Evolutionary conservation across 2,329 filamentous ascomycete species (phyloP), one percentile per base, ranked within the genome.

Genomic region (Ampelomyces quisqualis): DNA sequence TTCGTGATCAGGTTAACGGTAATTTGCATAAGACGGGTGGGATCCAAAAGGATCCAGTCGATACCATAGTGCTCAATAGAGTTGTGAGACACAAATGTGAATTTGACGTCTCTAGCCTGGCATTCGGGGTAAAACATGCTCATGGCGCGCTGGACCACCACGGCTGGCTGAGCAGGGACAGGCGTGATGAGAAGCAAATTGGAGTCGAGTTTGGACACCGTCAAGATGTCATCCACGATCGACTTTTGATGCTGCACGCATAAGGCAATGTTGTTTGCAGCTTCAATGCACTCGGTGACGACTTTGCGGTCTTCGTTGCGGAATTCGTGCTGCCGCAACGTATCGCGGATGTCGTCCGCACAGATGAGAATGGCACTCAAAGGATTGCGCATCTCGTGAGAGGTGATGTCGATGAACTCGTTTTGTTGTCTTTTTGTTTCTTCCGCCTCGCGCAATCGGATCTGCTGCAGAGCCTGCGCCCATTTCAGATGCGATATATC

Each of bases 1-100:
- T 74, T 74, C 7, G 71, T 73, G n/a, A 74, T 61, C 2, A 74
- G 57, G 20, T 69, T 69, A 19, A 68, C 56, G 0, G 70, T 59
- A 3, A 75, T 69, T 30, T 75, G 72, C 2, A 73, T 55, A 3
- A 74, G 41, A 21, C 72, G 60, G 34, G 58, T 66, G 0, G 70
- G 68, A 45, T 75, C 72, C 1, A 74, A 54, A 11, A 70, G 51
- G 1, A 72, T 64, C 62, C 66, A 70, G 22, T 72, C 66, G 15
- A 72, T 50, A 1, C 48, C 52, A 5, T 70, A 49, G 2, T 61
- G 45, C 2, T 60, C 43, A 30, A 71, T 61, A 0, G 68, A 67
- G 1, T 53, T 44, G 18, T 73, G 66, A 4, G 67, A 53, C 10
- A 52, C 36, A 11, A 63, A 67, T n/a, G 34, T 44, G 27, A 51